Evolutionary conservation across 495 filamentous ascomycete genomes (phyloP), one percentile per base, ranked within the genome.

Genomic region (Daldinia bambusicola): DNA sequence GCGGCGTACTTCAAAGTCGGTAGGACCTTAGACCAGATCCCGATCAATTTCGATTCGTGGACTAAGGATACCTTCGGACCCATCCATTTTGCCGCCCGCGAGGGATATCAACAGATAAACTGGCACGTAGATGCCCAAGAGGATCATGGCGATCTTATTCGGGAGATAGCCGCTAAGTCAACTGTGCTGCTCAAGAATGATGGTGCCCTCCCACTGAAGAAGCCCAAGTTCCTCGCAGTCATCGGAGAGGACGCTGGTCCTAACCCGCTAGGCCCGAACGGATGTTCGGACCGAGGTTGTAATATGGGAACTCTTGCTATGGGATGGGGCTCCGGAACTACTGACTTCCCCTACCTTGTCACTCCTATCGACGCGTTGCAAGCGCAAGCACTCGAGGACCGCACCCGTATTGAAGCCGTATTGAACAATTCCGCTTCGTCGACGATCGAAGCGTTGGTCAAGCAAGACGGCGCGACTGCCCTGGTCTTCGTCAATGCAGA

Each of bases 161-260:
- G 93, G 26, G 86, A 91, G 70, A 85, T 92, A 40, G 94, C 89
- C 6, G 86, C 90, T 10, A 88, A 90, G 64, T 93, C 91, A 43
- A 94, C 89, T 16, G 94, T 98, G 0, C 85, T 99, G 1, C 82
- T 99, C 56, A 99, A 98, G 86, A 98, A 98, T 80, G 82, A 86
- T 16, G 88, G 89, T 51, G 86, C 85, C 14, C 86, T 99, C 20
- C 95, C 95, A 1, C 82, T 98, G 55, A 90, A 87, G 31, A 87
- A 89, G 36, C 92, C 93, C 63, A 89, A 85, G 63, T 89, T 91
- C 56, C 86, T 94, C 16, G 92, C 86, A 10, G 87, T 98, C n/a
- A 87, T 98, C 67, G 93, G 96, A 22, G 88, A 92, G 41, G 94
- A 97, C 74, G 95, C 94, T 18, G 92, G 89, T 4, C 87, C 88